Base-by-base conservation (phyloP, 192 early-diverging fungal genomes). In the Allomyces macrogynus region DNA sequence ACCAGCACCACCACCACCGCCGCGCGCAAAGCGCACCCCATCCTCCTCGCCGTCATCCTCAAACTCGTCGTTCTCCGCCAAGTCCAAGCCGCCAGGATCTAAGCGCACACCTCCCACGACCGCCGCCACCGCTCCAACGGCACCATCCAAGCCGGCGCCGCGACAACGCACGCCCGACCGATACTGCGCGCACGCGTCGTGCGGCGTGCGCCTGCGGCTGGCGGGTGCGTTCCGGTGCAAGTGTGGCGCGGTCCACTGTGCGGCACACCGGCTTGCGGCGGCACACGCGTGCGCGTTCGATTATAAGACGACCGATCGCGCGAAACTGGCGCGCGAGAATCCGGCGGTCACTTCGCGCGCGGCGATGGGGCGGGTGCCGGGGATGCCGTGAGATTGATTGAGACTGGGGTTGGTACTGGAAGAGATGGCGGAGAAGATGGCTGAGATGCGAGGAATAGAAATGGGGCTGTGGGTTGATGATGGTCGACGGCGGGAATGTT, bases 341-440 rank as follows among this genome's bases (percentile, higher is more conserved):
- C 49, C 49, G 49, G 65, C 18, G 65, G 65, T 26, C 27, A 65
- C 40, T 0, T 65, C 64, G 43, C 64, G 40, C 9, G 25, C 43
- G 65, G 65, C 49, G 65, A 66, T n/a, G 65, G 65, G 23, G 9
- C 3, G 49, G 65, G 65, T 26, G 65, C 49, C 49, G 20, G 49
- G 49, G 16, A 57, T 57, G 49, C 16, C 12, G 16, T 57, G 49
- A 57, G 49, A 57, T 16, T n/a, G 12, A 16, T 49, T 49, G 44
- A 27, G 32, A 40, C 32, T 40, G 32, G 8, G 32, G 32, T 0
- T 0, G 32, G 7, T 0, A 40, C 32, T 40, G 32, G 32, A 7
- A 40, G 32, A 40, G 32, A 40, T 40, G 32, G 7, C 0, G 32
- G 7, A 40, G 32, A 40, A 8, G 32, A 4, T 26, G 32, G 32